Evolutionary conservation across 129 eudicot species (phyloP).

Genomic region (carrot (Daucus carota)): DNA sequence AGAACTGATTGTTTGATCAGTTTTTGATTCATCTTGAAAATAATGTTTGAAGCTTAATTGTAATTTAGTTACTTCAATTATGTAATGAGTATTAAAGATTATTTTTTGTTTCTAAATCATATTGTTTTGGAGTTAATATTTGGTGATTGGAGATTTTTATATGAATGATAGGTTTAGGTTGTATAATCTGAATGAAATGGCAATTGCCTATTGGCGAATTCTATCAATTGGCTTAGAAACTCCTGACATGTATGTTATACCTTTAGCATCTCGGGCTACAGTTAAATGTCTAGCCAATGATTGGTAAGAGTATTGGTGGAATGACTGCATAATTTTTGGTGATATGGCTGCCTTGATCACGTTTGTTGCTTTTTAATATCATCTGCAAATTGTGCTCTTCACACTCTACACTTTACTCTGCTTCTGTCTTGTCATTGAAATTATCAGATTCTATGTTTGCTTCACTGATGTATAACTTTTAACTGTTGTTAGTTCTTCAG

Average conservation of each 20-base stretch:
- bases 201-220: neutral
- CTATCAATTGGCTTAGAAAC: neutral
- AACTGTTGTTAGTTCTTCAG: slow-evolving; percentile 10
- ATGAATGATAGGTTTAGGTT: neutral
- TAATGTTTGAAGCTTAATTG: neutral
- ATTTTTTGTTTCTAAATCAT: neutral
- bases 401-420: neutral
- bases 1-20: neutral
- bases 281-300: neutral
- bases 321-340: neutral
- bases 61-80: neutral
- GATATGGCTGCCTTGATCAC: neutral
- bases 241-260: neutral
- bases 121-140: neutral
- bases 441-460: neutral
- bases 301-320: neutral
- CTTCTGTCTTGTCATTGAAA: neutral
- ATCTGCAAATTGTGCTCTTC: neutral
- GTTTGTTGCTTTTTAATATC: neutral
- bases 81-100: neutral
- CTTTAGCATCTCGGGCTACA: neutral
- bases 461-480: neutral
- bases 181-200: neutral
- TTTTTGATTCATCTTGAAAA: neutral
- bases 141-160: neutral